Conservation (phyloP, 805 yeast genomes). For the Candida palmyrensis region DNA sequence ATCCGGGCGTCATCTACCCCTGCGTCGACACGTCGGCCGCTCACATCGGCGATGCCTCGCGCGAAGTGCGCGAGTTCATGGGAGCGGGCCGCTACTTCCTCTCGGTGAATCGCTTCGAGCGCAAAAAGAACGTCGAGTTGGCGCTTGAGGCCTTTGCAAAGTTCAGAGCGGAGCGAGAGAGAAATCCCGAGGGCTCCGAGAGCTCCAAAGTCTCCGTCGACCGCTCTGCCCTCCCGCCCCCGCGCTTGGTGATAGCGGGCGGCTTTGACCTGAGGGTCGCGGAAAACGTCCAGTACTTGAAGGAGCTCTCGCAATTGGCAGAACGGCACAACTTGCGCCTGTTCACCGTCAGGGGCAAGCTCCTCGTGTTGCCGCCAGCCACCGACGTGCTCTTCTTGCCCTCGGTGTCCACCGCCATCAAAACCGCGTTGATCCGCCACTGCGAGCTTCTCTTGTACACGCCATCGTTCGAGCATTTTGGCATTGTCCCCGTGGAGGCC, state of each 20-base stretch:
- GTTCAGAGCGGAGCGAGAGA: slow-evolving; percentile 17
- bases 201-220: slow-evolving; percentile 18
- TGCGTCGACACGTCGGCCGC: slow-evolving; percentile 54
- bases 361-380: slow-evolving; percentile 27
- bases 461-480: slow-evolving; percentile 91
- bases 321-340: slow-evolving; percentile 39
- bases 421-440: slow-evolving; percentile 52
- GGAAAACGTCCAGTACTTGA: slow-evolving; percentile 72
- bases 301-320: slow-evolving; percentile 52
- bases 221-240: slow-evolving; percentile 21
- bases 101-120: slow-evolving; percentile 85
- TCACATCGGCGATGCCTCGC: slow-evolving; percentile 17
- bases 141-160: slow-evolving; percentile 67
- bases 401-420: slow-evolving; percentile 63
- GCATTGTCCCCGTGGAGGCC: slow-evolving; percentile 95
- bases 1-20: slow-evolving; percentile 64
- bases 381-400: slow-evolving; percentile 70
- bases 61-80: slow-evolving; percentile 32
- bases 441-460: slow-evolving; percentile 74
- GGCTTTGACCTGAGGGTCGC: slow-evolving; percentile 77
- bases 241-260: slow-evolving; percentile 73
- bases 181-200: not conserved
- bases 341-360: slow-evolving; percentile 39
- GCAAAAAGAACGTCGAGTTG: slow-evolving; percentile 74
- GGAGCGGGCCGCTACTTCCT: slow-evolving; percentile 43